Evolutionary conservation across 768 basidiomycete species (phyloP).

Genomic region (Panaeolus cyanescens): DNA sequence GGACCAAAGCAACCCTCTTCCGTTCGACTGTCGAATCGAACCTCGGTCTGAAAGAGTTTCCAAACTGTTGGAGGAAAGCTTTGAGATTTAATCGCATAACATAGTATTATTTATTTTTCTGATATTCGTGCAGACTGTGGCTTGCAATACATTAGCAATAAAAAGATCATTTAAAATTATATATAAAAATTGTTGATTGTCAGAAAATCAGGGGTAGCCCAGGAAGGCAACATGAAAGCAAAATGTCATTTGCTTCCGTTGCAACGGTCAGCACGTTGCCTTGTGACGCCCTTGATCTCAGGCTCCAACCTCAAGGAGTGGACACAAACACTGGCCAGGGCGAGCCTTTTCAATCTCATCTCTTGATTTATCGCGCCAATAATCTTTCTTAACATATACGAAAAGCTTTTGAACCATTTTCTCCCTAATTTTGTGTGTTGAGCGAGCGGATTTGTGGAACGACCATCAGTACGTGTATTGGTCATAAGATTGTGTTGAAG

Average conservation of each 20-base stretch:
- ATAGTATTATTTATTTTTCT: too few relatives aligned
- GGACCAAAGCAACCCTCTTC: not conserved
- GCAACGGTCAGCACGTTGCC: not conserved
- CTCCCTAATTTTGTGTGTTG: not conserved
- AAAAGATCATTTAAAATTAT: too few relatives aligned
- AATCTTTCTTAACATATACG: not conserved
- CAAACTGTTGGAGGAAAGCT: not conserved
- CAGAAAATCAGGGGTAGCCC: not conserved
- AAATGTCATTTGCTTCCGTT: conserved; percentile 2
- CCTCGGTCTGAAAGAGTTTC: not conserved
- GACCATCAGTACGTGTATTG: not conserved
- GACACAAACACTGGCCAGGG: not conserved
- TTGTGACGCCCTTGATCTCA: not conserved
- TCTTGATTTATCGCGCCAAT: not conserved
- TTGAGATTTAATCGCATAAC: too few relatives aligned
- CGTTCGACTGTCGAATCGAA: not conserved
- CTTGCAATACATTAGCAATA: too few relatives aligned
- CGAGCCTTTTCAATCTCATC: not conserved
- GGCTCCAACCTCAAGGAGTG: not conserved
- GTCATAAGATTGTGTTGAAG: not conserved
- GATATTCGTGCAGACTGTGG: too few relatives aligned
- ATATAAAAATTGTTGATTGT: not conserved
- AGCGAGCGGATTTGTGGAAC: not conserved
- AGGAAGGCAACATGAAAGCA: conserved; percentile 2
- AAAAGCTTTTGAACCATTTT: not conserved